A percentile compares a stretch with the other conserved stretches of the same genome.
phyloP scores from a whole-genome alignment of 208 protist species.

The Sergeia podlipaevii region DNA sequence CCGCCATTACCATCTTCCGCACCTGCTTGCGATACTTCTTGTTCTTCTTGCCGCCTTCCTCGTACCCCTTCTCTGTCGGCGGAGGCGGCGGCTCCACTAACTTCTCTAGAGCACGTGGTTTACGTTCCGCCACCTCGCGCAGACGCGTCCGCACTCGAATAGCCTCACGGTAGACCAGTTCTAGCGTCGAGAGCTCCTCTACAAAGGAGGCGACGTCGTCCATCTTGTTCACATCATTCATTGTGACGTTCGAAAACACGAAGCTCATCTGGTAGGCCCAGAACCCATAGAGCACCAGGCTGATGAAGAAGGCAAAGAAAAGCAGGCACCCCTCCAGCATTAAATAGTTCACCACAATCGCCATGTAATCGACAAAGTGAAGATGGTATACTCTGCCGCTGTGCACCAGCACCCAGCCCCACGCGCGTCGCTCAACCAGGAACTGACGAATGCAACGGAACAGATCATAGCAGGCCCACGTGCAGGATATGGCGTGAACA shows the following conservation, averaged over 20 bases:
- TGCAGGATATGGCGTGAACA: constrained; percentile 76
- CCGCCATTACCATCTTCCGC: constrained; percentile 35
- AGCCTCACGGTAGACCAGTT: constrained; percentile 66
- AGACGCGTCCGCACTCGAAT: constrained; percentile 41
- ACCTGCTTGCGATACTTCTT: constrained; percentile 62
- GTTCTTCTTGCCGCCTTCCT: constrained; percentile 42
- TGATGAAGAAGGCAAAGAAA: constrained; percentile 73
- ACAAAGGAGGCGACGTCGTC: constrained; percentile 69
- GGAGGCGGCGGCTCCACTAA: constrained; percentile 39
- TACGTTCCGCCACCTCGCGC: constrained; percentile 42
- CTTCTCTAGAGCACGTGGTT: constrained; percentile 33
- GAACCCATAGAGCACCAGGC: constrained; percentile 73
- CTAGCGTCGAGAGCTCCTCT: constrained; percentile 33
- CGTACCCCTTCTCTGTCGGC: constrained; percentile 25
- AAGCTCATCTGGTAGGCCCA: constrained; percentile 83
- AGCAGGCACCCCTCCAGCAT: constrained; percentile 56
- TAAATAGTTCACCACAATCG: constrained; percentile 56
- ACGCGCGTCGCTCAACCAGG: constrained; percentile 36
- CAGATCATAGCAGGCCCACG: constrained; percentile 71
- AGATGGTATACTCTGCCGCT: constrained; percentile 27
- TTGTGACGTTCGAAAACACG: constrained; percentile 69
- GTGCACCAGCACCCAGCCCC: constrained; percentile 57
- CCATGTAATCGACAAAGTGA: constrained; percentile 47
- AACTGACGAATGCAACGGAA: constrained; percentile 53
- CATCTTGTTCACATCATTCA: constrained; percentile 90